Base-by-base conservation (phyloP, 306 rosid species). In the Delonix regia region DNA sequence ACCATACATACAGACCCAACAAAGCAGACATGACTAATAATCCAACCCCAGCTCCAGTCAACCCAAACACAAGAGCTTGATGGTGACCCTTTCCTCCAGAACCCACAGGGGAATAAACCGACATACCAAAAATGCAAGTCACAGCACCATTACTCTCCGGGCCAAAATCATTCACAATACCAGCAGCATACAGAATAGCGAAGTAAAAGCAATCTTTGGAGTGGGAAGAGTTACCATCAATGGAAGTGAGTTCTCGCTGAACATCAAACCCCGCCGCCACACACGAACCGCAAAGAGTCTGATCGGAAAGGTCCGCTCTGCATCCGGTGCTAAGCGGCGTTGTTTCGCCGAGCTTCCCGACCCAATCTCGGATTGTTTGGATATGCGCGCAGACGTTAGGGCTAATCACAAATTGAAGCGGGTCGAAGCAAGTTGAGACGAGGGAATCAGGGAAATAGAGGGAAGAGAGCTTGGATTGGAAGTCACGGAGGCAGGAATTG, bases 111-210 rank as follows among this genome's bases (percentile, higher is more conserved):
- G 92, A 75, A 70, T 78, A 65, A 83, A 87, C 30, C 0, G 90
- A 47, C 30, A 95, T 3, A 22, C 88, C 85, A 19, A 95, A 85
- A 53, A 85, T 84, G 63, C 99, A 95, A 13, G 75, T 77, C 18
- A 85, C 68, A 41, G 87, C 97, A 56, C 94, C 84, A 48, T 78
- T 22, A 64, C 99, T 91, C 57, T 88, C 88, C 38, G 98, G 97
- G n/a, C 96, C 99, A 80, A 60, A 70, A 69, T 87, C 84, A 69
- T 95, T 95, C 16, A 91, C 92, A 53, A 95, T 76, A 13, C 94
- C 99, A 83, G 97, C 99, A 78, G 91, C 97, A 83, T 93, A 95
- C n/a, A 95, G 83, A 65, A 95, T 53, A 1, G 90, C 9, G 18
- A 75, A 88, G 78, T 87, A 84, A 73, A 87, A 95, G 61, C 99